phyloP scores from a whole-genome alignment of 1,284 basidiomycete species.

The Moesziomyces parantarcticus region DNA sequence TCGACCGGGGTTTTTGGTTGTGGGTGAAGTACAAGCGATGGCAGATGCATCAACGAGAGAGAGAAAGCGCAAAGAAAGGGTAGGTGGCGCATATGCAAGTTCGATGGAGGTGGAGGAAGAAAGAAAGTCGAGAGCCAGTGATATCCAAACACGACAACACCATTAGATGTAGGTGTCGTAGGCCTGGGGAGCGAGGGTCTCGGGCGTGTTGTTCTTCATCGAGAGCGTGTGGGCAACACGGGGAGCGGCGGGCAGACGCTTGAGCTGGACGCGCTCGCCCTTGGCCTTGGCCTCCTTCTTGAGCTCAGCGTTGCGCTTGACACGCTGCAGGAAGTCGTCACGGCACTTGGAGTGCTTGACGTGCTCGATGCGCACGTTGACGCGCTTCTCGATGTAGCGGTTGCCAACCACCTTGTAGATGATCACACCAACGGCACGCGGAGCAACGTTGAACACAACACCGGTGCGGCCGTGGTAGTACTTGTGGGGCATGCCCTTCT shows the following conservation, averaged over 20 bases:
- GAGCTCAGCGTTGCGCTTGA: slow-evolving; percentile 88
- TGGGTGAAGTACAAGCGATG: slow-evolving; percentile 31
- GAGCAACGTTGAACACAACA: slow-evolving; percentile 98
- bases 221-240: slow-evolving; percentile 84
- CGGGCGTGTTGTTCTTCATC: slow-evolving; percentile 80
- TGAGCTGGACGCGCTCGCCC: slow-evolving; percentile 81
- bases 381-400: slow-evolving; percentile 99
- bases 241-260: slow-evolving; percentile 86
- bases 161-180: slow-evolving; percentile 72
- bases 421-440: slow-evolving; percentile 93
- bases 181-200: slow-evolving; percentile 89
- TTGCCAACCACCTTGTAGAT: slow-evolving; percentile 99
- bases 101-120: neutral
- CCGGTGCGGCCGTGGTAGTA: slow-evolving; percentile 82
- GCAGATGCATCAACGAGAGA: slow-evolving; percentile 19
- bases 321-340: slow-evolving; percentile 96
- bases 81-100: slow-evolving; percentile 14
- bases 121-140: neutral
- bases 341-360: slow-evolving; percentile 98
- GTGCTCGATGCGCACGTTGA: slow-evolving; percentile 99
- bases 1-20: slow-evolving; percentile 32
- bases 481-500: slow-evolving; percentile 99
- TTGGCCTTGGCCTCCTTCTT: slow-evolving; percentile 80
- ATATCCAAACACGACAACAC: slow-evolving; percentile 8
- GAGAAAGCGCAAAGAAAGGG: slow-evolving; percentile 10